phyloP scores from a whole-genome alignment of 257 asterid species.

The Primulina tabacum region DNA sequence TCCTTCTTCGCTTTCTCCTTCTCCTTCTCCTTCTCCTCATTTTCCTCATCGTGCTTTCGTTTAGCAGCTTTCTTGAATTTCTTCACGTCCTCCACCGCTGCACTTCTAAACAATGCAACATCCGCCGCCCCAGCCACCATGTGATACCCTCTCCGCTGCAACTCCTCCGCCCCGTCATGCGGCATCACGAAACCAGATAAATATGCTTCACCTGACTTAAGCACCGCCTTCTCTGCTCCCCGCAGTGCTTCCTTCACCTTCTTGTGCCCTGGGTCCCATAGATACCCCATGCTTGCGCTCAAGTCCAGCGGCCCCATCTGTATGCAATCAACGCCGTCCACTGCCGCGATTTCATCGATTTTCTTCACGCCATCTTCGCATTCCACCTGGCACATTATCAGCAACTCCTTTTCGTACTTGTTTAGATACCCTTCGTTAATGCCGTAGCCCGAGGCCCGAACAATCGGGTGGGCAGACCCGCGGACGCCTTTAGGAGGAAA shows the following conservation, averaged over 20 bases:
- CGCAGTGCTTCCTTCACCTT: slow-evolving; percentile 37
- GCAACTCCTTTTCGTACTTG: slow-evolving; percentile 40
- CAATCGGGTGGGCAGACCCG: slow-evolving; percentile 53
- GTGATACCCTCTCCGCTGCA: background rate
- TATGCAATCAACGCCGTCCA: slow-evolving; percentile 48
- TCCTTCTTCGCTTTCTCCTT: background rate
- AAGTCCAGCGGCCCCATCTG: slow-evolving; percentile 52
- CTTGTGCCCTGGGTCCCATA: slow-evolving; percentile 51
- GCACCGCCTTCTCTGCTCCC: slow-evolving; percentile 36
- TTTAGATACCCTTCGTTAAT: slow-evolving; percentile 41
- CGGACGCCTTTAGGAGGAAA: slow-evolving; percentile 47
- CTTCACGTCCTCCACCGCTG: background rate
- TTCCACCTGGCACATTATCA: slow-evolving; percentile 53
- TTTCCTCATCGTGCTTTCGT: background rate
- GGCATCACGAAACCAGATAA: background rate
- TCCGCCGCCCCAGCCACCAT: background rate
- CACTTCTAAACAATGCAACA: background rate
- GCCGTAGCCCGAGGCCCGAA: slow-evolving; percentile 49
- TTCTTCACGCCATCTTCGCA: slow-evolving; percentile 35
- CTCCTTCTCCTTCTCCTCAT: background rate
- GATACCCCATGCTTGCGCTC: slow-evolving; percentile 24
- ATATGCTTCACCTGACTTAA: background rate
- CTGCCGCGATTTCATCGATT: slow-evolving; percentile 37
- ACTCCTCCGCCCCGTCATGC: background rate
- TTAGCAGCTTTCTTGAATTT: background rate